Evolutionary conservation across 1,284 basidiomycete species (phyloP).

Genomic region (Veloporphyrellus conicus): DNA sequence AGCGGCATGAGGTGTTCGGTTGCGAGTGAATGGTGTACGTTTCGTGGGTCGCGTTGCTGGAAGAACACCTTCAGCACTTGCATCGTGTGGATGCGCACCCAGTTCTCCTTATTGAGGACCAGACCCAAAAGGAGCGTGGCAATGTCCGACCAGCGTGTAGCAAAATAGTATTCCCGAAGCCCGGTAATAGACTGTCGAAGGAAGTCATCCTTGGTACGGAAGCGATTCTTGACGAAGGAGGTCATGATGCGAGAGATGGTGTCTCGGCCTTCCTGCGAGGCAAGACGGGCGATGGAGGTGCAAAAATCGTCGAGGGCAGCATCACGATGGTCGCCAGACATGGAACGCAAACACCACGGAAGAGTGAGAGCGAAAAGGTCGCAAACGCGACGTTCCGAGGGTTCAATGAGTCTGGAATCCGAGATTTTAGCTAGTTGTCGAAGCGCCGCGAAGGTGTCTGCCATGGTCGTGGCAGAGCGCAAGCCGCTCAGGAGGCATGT

Average conservation of each 20-base stretch:
- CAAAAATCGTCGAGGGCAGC: conserved; percentile 68
- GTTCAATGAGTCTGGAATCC: conserved; percentile 70
- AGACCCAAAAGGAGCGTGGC: conserved; percentile 81
- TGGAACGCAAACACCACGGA: conserved; percentile 87
- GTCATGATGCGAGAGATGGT: conserved; percentile 84
- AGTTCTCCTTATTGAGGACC: conserved; percentile 79
- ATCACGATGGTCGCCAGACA: conserved; percentile 63
- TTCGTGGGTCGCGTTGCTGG: conserved; percentile 77
- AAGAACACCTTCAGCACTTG: conserved; percentile 87
- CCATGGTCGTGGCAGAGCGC: conserved; percentile 72
- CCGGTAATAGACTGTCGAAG: conserved; percentile 84
- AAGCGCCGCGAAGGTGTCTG: conserved; percentile 68
- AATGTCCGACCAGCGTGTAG: conserved; percentile 68
- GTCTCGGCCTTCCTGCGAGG: conserved; percentile 65
- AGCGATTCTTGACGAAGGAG: conserved; percentile 83
- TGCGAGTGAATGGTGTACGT: conserved; percentile 69
- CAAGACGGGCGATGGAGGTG: conserved; percentile 68
- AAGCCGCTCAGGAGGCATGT: conserved; percentile 76
- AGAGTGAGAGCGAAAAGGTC: conserved; percentile 80
- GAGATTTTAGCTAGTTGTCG: conserved; percentile 61
- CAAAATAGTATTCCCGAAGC: conserved; percentile 77
- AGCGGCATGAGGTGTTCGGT: conserved; percentile 90
- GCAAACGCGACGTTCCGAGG: conserved; percentile 67
- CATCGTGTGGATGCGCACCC: conserved; percentile 81
- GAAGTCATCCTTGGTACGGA: conserved; percentile 92